A percentile compares a stretch with the other conserved stretches of the same genome.
These are phyloP conservation scores for Hemisphaericaspora xylofermentans DNA, from an alignment of 1,139 yeast species.

Conservation along the genomic window DNA sequence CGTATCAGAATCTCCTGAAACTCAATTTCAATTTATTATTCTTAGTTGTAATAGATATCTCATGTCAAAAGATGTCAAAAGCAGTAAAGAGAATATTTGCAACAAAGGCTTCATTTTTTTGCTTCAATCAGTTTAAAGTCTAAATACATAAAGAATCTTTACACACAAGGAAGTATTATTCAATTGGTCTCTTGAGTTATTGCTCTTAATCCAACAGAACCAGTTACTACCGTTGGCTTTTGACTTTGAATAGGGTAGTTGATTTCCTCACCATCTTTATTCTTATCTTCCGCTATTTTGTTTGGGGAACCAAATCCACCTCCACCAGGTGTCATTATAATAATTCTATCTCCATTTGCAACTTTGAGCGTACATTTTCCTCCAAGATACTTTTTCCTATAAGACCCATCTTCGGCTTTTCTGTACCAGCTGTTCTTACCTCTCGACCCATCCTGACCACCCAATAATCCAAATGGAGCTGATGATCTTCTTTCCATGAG, in stretches of 20 bases:
- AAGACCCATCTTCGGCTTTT: slow-evolving; percentile 21
- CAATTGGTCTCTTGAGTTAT: slow-evolving; percentile 36
- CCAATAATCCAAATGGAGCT: slow-evolving; percentile 46
- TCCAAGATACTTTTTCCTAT: slow-evolving; percentile 34
- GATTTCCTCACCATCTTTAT: slow-evolving; percentile 9
- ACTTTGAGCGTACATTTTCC: slow-evolving; percentile 45
- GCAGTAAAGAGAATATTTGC: too few relatives aligned
- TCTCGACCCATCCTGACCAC: slow-evolving; percentile 41
- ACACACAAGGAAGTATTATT: not conserved
- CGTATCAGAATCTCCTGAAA: too few relatives aligned
- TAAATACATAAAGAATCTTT: not conserved
- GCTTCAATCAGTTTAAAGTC: not conserved
- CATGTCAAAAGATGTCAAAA: too few relatives aligned
- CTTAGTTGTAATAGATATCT: too few relatives aligned
- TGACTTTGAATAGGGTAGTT: slow-evolving; percentile 27
- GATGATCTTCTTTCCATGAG: slow-evolving; percentile 46
- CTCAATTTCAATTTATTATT: too few relatives aligned
- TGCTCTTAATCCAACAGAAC: slow-evolving; percentile 37
- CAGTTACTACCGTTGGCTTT: slow-evolving; percentile 30
- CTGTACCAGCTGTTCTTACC: slow-evolving; percentile 42
- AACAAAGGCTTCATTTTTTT: too few relatives aligned
- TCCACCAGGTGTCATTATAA: slow-evolving; percentile 49
- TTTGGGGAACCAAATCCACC: slow-evolving; percentile 43
- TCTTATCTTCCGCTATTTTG: slow-evolving; percentile 6
- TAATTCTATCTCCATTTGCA: slow-evolving; percentile 41